A percentile compares a stretch with the other conserved stretches of the same genome.
Conservation (phyloP, 23 red algal species). For the Chondrus crispus region DNA sequence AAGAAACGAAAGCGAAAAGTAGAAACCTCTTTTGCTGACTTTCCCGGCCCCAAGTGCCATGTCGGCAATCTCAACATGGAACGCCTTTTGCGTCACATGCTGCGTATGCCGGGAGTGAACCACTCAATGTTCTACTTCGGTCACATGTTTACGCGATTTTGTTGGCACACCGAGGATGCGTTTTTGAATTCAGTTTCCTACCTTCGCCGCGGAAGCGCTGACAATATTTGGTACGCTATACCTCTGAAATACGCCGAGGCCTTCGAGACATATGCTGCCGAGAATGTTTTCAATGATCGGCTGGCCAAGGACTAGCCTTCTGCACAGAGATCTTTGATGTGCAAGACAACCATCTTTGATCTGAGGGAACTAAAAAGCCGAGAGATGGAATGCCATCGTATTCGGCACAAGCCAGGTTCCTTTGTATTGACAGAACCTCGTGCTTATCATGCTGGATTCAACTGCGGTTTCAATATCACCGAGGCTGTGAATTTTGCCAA, state of each 20-base stretch:
- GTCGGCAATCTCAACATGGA: conserved; percentile 52
- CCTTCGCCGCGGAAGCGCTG: conserved; percentile 59
- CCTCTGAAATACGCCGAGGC: conserved; percentile 24
- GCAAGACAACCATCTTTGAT: conserved; percentile 82
- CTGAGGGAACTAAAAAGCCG: conserved; percentile 16
- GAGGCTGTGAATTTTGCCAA: conserved; percentile 94
- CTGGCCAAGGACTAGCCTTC: conserved; percentile 19
- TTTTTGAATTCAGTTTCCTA: conserved; percentile 86
- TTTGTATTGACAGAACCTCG: conserved; percentile 80
- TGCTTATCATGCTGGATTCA: conserved; percentile 94
- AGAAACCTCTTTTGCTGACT: too few species aligned
- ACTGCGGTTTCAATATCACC: conserved; percentile 81
- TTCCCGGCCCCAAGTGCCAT: conserved; percentile 20
- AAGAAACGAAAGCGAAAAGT: too few species aligned
- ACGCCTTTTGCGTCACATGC: conserved; percentile 38
- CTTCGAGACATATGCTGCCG: conserved; percentile 53
- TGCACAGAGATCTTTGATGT: conserved; percentile 36
- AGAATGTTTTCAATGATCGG: conserved; percentile 14
- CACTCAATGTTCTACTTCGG: conserved; percentile 87
- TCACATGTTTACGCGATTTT: conserved; percentile 80
- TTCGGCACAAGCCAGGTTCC: conserved; percentile 68
- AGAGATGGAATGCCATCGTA: conserved; percentile 62
- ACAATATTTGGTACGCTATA: conserved; percentile 83
- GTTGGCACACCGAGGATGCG: conserved; percentile 93
- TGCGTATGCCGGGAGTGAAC: conserved; percentile 76